Conservation (phyloP, 495 filamentous ascomycete genomes). For the Aspergillus olivimuriae region DNA sequence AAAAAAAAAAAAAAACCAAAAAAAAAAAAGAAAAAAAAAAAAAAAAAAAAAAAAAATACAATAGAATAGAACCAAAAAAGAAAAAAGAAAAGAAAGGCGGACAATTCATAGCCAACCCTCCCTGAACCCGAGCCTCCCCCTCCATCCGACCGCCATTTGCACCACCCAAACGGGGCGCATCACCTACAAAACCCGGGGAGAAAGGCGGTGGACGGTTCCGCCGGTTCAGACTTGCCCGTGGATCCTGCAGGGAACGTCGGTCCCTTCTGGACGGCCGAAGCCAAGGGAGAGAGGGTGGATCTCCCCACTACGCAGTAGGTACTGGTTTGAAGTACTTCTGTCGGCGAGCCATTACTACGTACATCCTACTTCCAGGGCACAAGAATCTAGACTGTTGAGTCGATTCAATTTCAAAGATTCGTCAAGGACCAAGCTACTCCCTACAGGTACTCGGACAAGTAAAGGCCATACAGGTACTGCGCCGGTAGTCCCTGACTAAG, state of each 20-base stretch:
- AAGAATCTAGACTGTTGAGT: too few relatives aligned
- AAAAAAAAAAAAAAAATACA: background rate
- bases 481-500: too few relatives aligned
- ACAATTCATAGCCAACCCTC: background rate
- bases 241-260: too few relatives aligned
- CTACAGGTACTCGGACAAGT: too few relatives aligned
- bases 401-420: too few relatives aligned
- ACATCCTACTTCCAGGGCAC: too few relatives aligned
- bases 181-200: constrained; percentile 1
- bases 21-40: constrained; percentile 1
- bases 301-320: too few relatives aligned
- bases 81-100: background rate
- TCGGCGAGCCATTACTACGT: too few relatives aligned
- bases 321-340: too few relatives aligned
- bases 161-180: background rate
- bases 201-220: constrained; percentile 6
- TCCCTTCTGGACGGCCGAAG: background rate
- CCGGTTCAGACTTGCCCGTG: background rate
- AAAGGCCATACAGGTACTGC: too few relatives aligned
- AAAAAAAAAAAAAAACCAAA: constrained; percentile 1
- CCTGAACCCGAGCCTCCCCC: too few relatives aligned
- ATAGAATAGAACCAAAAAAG: background rate
- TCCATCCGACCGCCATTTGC: constrained; percentile 9
- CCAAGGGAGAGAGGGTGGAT: background rate
- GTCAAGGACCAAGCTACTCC: too few relatives aligned